Evolutionary conservation across 495 filamentous ascomycete genomes (phyloP).

Genomic region (Tuber borchii): DNA sequence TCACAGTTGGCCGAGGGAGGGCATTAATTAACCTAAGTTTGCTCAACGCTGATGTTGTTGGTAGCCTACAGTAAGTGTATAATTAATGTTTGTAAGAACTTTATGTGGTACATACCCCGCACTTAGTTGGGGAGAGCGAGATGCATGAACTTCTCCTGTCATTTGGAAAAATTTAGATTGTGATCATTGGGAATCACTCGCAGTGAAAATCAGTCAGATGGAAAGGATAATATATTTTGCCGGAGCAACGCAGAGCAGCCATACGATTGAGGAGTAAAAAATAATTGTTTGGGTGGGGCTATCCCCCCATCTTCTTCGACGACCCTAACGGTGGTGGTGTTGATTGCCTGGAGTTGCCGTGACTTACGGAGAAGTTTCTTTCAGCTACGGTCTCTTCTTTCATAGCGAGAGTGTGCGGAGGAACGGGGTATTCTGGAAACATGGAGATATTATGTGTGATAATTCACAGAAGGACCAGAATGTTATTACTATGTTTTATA

Average conservation of each 20-base stretch:
- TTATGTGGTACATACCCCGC: neutral
- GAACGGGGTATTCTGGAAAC: neutral
- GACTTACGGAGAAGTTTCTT: neutral
- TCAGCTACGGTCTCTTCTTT: neutral
- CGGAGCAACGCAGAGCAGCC: neutral
- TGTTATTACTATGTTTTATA: neutral
- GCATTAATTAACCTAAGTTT: neutral
- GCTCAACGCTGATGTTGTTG: neutral
- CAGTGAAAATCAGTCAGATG: neutral
- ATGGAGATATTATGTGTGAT: neutral
- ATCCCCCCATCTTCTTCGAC: neutral
- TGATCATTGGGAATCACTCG: neutral
- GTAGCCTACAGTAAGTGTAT: neutral
- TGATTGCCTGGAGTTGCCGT: neutral
- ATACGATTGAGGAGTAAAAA: neutral
- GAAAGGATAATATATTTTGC: neutral
- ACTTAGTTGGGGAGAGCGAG: neutral
- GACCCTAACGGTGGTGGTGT: neutral
- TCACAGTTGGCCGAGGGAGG: neutral
- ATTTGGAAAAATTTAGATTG: neutral
- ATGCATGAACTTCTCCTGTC: neutral
- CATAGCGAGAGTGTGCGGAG: neutral
- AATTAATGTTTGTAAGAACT: neutral
- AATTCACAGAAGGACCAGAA: neutral
- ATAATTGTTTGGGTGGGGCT: neutral